Evolutionary conservation across 768 basidiomycete species (phyloP), one percentile per base, ranked within the genome.

Genomic region (Agrocybe pediades): DNA sequence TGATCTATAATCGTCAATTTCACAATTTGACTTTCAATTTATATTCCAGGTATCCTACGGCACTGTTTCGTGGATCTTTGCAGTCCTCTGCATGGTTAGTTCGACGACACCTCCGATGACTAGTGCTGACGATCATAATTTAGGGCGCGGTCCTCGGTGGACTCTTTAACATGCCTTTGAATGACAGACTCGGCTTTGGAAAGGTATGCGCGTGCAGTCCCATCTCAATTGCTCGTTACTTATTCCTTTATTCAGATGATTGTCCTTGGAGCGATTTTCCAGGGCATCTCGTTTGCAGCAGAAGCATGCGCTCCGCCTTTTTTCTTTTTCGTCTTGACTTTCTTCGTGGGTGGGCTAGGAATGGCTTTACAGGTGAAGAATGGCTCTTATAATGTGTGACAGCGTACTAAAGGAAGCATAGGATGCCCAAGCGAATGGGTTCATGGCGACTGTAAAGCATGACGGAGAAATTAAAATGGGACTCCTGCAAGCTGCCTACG

Each of bases 381-480:
- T 11, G 25, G 24, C 33, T 19, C n/a, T 17, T 16, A 6, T 45
- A 13, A 43, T 15, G 36, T 26, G 21, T 40, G 33, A 24, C 49
- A 11, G 46, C 24, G 15, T 20, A 16, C 6, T 36, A 17, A 39
- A 24, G n/a, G 41, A 16, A 11, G 15, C 41, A 15, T 30, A 88
- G 83, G 84, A 88, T 55, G 86, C 88, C 0, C 86, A 87, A 65
- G 80, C 85, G 2, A 87, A 87, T 60, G 85, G 82, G 6, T 89
- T 79, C 54, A 79, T 90, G 11, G 86, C 85, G 3, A 74, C 71
- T 36, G 69, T 88, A 2, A 75, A 78, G 54, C 67, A 77, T n/a
- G 77, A 83, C 41, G 66, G 80, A 0, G 77, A 83, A 48, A 63
- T 67, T 0, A 89, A 87, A 63, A 88, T 91, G 84, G 82, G 86